Base-by-base conservation (phyloP, 2,329 filamentous ascomycete genomes). In the Fusarium pseudonygamai region DNA sequence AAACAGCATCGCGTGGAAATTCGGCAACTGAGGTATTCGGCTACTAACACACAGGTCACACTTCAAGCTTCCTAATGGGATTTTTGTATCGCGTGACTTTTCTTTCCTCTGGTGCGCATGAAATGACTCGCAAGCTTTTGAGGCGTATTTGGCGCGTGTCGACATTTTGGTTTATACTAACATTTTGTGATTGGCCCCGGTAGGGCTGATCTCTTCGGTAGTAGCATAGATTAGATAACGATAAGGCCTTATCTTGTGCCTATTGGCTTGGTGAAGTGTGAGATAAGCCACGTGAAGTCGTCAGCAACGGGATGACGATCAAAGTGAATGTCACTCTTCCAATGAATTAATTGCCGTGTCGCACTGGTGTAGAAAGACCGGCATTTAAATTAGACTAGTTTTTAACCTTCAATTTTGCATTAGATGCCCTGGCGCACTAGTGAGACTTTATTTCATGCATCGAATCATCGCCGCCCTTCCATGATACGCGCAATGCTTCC, bases 221-320 rank as follows among this genome's bases (percentile, higher is more conserved):
- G 11, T 13, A 12, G 42, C 55, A 58, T 58, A 53, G 10, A 53
- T 39, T n/a, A 39, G 50, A 39, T 53, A 53, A 16, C 34, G 24
- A 39, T n/a, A n/a, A 18, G 10, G 0, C 1, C 14, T 37, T 28
- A n/a, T 39, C 34, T 13, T 18, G 2, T 2, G 1, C 5, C 10
- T 39, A 39, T 28, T 3, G 9, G 5, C 14, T 22, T 28, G 14
- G 10, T 28, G 14, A 39, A 39, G 10, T 6, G 10, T 16, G 3
- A 39, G 18, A 11, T 11, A 24, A 24, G 30, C 47, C 30, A 28
- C 20, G 4, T 12, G 4, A 28, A 53, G 6, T 28, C 34, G 34
- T 39, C 24, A 39, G 50, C 50, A 34, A 50, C 34, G 24, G 24
- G 6, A 53, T 39, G 34, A 39, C 50, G 24, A 39, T 26, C 4